Conservation (phyloP, 768 basidiomycete genomes). For the Inosperma sp. region DNA sequence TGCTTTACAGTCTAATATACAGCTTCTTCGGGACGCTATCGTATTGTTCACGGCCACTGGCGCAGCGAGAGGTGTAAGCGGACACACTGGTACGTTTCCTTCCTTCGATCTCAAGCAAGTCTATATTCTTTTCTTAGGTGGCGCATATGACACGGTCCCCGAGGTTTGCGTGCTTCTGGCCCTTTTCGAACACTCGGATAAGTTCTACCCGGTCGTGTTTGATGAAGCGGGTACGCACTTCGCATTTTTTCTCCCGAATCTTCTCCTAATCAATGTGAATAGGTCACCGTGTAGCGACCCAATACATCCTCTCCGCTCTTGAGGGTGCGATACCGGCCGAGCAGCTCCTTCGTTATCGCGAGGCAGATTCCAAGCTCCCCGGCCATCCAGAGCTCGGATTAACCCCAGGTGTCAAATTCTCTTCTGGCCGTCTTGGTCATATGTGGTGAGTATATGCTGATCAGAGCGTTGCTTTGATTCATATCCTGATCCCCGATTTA, state of each 20-base stretch:
- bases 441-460: constrained; percentile 54
- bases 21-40: constrained; percentile 79
- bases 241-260: not conserved
- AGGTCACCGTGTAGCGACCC: constrained; percentile 90
- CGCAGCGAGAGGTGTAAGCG: constrained; percentile 80
- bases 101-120: not conserved
- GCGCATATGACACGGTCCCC: constrained; percentile 73
- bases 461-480: not conserved
- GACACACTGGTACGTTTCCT: constrained; percentile 61
- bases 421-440: constrained; percentile 88
- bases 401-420: constrained; percentile 91
- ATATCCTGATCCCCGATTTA: too few relatives aligned
- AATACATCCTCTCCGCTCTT: constrained; percentile 78
- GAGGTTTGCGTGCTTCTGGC: constrained; percentile 78
- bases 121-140: constrained; percentile 35
- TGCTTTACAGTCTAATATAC: constrained; percentile 62
- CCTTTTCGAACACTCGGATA: constrained; percentile 61
- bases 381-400: constrained; percentile 88
- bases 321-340: constrained; percentile 67
- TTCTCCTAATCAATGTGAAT: constrained; percentile 4
- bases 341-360: constrained; percentile 81
- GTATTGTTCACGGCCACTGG: constrained; percentile 84
- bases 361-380: constrained; percentile 80
- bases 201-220: constrained; percentile 65
- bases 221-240: constrained; percentile 71